Base-by-base conservation (phyloP, 1,139 yeast genomes). In the Sporopachydermia cereana region DNA sequence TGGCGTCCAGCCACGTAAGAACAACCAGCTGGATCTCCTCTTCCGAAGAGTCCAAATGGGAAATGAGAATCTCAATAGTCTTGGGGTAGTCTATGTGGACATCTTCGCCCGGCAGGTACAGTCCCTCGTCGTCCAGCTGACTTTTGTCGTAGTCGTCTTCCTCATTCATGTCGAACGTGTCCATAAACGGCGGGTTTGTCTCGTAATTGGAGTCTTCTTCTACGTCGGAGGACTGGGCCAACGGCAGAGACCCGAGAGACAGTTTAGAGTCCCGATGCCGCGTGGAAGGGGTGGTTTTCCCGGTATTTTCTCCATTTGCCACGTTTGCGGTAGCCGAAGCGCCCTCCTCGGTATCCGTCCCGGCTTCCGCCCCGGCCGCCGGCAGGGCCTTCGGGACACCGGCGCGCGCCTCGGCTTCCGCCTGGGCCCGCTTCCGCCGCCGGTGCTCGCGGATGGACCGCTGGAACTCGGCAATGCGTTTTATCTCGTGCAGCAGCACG, bases 1-100 rank as follows among this genome's bases (percentile, higher is more conserved):
- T 68, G 21, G 80, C 79, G 46, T 78, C 81, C 20, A 93, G 65
- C 99, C 99, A 93, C 46, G 77, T 77, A 44, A 91, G 67, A 0
- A 85, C 86, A 12, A 84, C 85, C 27, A 80, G 63, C 59, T 86
- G 95, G 44, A 89, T 83, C 54, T 85, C 86, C 48, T 81, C 77
- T 48, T 81, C 88, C 0, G 79, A 68, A 0, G 82, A 75, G 50
- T 84, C 84, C 45, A 93, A 67, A 52, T 86, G 86, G 2, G 88
- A 77, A 27, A 91, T 75, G 41, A 91, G 63, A 42, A 89, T 88
- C 47, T 79, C 85, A 44, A 88, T 80, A 43, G 91, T 80, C 54
- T 77, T 83, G 3, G 88, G 77, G 55, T 79, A 86, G 61, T 89
- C 93, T 44, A 91, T 72, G 50, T 76, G 77, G 20, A 88, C 80